phyloP scores from a whole-genome alignment of 2,329 filamentous ascomycete species.

The Fonsecaea pugnacius region DNA sequence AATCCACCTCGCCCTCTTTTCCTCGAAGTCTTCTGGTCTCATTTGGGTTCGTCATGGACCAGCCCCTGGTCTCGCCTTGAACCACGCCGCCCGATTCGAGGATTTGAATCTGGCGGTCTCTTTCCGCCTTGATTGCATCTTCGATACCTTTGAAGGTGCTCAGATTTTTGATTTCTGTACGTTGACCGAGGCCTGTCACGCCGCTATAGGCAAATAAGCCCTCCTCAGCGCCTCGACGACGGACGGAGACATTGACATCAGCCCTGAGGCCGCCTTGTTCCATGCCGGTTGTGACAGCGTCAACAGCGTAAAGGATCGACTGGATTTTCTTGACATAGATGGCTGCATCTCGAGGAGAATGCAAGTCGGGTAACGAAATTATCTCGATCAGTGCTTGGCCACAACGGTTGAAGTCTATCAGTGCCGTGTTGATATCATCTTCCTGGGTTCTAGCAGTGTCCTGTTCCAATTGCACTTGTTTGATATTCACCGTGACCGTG shows the following conservation, averaged over 20 bases:
- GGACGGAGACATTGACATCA: conserved; percentile 93
- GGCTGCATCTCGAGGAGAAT: conserved; percentile 83
- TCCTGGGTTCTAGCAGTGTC: conserved; percentile 94
- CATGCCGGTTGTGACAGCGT: conserved; percentile 89
- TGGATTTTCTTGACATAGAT: conserved; percentile 90
- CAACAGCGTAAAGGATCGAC: conserved; percentile 74
- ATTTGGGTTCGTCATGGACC: conserved; percentile 76
- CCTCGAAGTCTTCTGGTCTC: conserved; percentile 81
- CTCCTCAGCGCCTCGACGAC: conserved; percentile 59
- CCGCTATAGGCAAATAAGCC: conserved; percentile 58
- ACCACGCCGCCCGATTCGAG: conserved; percentile 75
- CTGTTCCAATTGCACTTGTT: conserved; percentile 96
- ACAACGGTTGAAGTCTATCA: conserved; percentile 92
- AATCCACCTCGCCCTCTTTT: conserved; percentile 97
- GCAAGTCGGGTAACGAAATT: conserved; percentile 87
- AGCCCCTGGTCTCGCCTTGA: conserved; percentile 87
- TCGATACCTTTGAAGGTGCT: conserved; percentile 94
- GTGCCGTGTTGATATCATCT: conserved; percentile 71
- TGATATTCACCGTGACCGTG: conserved; percentile 75
- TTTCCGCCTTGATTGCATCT: conserved; percentile 89
- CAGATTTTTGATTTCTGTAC: conserved; percentile 97
- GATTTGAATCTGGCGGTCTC: conserved; percentile 82
- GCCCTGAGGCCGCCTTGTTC: conserved; percentile 87
- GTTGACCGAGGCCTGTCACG: conserved; percentile 71
- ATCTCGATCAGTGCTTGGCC: conserved; percentile 92